Evolutionary conservation across 805 yeast genomes (phyloP).

Genomic region (Saccharomycopsis sp.): DNA sequence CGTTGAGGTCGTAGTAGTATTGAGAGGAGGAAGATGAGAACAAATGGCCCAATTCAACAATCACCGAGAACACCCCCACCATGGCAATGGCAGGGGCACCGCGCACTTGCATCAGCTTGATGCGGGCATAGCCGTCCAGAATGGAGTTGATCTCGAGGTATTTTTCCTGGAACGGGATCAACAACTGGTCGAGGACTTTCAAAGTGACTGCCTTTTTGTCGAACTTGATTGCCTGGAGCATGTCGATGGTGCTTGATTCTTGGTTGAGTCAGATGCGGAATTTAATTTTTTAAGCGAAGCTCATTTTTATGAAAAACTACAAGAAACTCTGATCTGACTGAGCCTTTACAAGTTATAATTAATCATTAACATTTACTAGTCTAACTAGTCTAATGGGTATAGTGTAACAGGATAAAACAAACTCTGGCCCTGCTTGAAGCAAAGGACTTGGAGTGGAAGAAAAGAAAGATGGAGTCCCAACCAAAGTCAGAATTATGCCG

Average conservation of each 20-base stretch:
- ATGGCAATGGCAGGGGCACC: conserved; percentile 99
- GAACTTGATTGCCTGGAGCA: conserved; percentile 59
- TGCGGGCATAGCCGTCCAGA: conserved; percentile 75
- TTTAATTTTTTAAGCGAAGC: too few relatives aligned
- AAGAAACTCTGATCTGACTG: too few relatives aligned
- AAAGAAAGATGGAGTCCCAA: too few relatives aligned
- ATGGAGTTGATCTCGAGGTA: conserved; percentile 56
- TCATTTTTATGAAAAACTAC: too few relatives aligned
- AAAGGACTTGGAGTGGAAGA: too few relatives aligned
- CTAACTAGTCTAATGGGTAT: too few relatives aligned
- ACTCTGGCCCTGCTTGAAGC: too few relatives aligned
- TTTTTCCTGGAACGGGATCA: conserved; percentile 68
- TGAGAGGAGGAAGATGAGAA: conserved; percentile 25
- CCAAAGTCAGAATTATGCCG: too few relatives aligned
- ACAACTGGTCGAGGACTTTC: conserved; percentile 68
- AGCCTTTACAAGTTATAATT: too few relatives aligned
- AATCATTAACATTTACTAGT: too few relatives aligned
- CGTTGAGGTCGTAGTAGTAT: conserved; percentile 27
- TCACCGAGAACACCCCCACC: conserved; percentile 79
- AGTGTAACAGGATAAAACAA: too few relatives aligned
- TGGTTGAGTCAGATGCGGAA: too few relatives aligned
- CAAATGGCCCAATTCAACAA: conserved; percentile 49
- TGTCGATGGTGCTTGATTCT: not conserved
- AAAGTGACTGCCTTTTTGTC: conserved; percentile 39
- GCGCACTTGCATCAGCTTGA: conserved; percentile 85